phyloP scores from a whole-genome alignment of 163 green algal species.

The Chlorella variabilis region DNA sequence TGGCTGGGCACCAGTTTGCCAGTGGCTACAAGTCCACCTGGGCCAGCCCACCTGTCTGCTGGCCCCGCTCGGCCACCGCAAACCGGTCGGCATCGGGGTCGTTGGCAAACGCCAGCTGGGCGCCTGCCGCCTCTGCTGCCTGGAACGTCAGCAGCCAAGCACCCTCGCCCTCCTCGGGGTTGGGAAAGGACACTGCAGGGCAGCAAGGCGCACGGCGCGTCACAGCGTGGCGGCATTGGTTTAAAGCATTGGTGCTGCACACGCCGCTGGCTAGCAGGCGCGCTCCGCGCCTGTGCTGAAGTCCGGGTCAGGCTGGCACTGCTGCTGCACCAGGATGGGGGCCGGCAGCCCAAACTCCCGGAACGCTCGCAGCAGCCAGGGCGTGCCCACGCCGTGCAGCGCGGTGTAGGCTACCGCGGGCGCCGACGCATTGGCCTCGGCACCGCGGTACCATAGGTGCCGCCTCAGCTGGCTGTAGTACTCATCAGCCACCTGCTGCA shows the following conservation, averaged over 20 bases:
- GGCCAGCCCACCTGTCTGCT: not conserved
- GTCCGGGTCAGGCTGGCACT: constrained; percentile 74
- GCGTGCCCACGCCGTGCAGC: constrained; percentile 74
- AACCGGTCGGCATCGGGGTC: constrained; percentile 80
- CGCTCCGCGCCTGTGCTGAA: constrained; percentile 63
- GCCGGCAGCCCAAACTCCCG: constrained; percentile 59
- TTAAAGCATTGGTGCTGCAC: no score
- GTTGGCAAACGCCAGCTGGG: constrained; percentile 72
- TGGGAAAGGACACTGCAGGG: constrained; percentile 68
- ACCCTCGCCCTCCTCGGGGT: constrained; percentile 82
- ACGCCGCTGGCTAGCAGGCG: not conserved
- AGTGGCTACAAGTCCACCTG: no score
- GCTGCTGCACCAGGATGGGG: constrained; percentile 55
- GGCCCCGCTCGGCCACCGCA: constrained; percentile 53
- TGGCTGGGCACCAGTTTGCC: no score
- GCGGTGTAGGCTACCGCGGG: constrained; percentile 71
- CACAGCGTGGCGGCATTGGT: no score
- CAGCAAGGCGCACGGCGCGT: no score
- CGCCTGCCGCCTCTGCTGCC: constrained; percentile 44
- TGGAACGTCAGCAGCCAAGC: constrained; percentile 69
- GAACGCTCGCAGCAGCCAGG: constrained; percentile 64
- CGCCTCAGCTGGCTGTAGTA: constrained; percentile 57
- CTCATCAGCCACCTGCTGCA: constrained; percentile 19
- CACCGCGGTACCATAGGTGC: constrained; percentile 48
- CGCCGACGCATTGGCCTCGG: constrained; percentile 44